Conservation (phyloP, 2,329 filamentous ascomycete genomes). For the Polytolypa hystricis region DNA sequence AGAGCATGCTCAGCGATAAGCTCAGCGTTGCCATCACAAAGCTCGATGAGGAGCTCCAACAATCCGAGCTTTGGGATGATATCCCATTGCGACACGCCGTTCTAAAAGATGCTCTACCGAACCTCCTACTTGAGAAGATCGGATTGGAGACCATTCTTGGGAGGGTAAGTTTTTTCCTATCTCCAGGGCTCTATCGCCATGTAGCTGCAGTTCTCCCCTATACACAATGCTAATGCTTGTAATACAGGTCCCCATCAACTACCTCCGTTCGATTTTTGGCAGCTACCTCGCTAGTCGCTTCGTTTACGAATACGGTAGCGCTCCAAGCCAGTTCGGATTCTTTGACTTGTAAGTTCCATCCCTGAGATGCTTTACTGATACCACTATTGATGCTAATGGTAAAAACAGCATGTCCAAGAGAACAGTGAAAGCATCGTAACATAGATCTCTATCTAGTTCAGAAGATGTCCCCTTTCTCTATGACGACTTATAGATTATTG, state of each 20-base stretch:
- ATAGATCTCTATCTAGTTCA: background rate
- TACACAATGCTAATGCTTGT: too few relatives aligned
- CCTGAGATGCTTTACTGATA: background rate
- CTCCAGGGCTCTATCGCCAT: too few relatives aligned
- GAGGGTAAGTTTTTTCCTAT: slow-evolving; percentile 46
- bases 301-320: slow-evolving; percentile 89
- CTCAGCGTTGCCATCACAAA: slow-evolving; percentile 90
- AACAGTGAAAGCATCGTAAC: slow-evolving; percentile 1
- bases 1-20: slow-evolving; percentile 83
- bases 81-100: slow-evolving; percentile 65
- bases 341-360: slow-evolving; percentile 78
- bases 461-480: too few relatives aligned
- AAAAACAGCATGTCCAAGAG: slow-evolving; percentile 4
- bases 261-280: slow-evolving; percentile 90
- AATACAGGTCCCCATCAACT: slow-evolving; percentile 75
- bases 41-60: slow-evolving; percentile 90
- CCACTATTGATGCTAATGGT: background rate
- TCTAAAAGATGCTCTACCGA: slow-evolving; percentile 73
- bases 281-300: slow-evolving; percentile 92
- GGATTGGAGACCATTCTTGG: slow-evolving; percentile 77
- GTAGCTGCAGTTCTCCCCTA: too few relatives aligned
- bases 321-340: slow-evolving; percentile 92
- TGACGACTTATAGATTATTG: too few relatives aligned
- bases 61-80: slow-evolving; percentile 84
- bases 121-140: slow-evolving; percentile 75